phyloP scores from a whole-genome alignment of 768 basidiomycete species.

The Tulasnella calospora region DNA sequence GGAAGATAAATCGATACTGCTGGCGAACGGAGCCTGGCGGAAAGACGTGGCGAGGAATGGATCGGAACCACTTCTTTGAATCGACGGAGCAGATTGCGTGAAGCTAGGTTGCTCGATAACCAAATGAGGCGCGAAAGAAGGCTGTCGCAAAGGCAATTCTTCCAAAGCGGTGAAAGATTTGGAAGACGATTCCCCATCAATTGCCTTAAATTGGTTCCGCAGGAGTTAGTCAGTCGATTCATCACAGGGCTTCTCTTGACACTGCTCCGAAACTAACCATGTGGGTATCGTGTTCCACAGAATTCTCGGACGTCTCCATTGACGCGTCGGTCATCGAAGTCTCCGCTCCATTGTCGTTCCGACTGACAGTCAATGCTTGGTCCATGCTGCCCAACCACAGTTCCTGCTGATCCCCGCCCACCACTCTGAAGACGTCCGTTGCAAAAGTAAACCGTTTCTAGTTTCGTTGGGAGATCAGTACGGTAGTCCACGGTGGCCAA shows the following conservation, averaged over 20 bases:
- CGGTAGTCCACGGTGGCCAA: not conserved
- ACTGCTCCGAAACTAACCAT: not conserved
- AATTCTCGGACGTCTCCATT: not conserved
- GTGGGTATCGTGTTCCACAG: not conserved
- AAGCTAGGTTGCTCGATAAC: not conserved
- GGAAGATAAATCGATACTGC: not conserved
- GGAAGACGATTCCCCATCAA: not conserved
- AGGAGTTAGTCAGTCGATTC: not conserved
- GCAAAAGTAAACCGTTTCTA: not conserved
- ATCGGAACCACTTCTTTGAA: not conserved
- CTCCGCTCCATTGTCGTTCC: not conserved
- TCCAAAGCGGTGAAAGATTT: not conserved
- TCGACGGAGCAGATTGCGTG: not conserved
- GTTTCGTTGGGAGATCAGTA: not conserved
- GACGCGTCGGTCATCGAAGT: not conserved
- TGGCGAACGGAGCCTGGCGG: not conserved
- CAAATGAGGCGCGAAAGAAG: not conserved
- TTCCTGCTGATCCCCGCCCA: not conserved
- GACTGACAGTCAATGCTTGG: not conserved
- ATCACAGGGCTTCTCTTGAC: not conserved
- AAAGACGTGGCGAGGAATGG: constrained; percentile 22
- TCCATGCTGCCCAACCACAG: not conserved
- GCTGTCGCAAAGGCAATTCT: not conserved
- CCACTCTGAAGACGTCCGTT: not conserved
- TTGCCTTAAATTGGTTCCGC: not conserved